Conservation (phyloP, 164 flowering plant species). For the Vitis amurensis region DNA sequence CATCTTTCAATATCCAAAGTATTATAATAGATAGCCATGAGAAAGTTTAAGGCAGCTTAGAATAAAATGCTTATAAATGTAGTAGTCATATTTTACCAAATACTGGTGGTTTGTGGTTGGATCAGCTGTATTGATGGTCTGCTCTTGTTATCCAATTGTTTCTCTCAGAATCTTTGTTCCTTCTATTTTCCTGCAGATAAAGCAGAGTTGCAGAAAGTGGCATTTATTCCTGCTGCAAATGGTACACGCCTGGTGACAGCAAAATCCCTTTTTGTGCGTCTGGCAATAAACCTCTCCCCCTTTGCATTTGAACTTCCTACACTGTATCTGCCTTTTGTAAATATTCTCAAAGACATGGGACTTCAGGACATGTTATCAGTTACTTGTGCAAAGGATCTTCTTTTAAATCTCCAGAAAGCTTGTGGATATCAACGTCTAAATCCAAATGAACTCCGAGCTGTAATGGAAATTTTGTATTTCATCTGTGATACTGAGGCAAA, state of each 20-base stretch:
- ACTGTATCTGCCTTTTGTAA: constrained; percentile 78
- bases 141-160: background rate
- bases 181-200: constrained; percentile 44
- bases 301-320: constrained; percentile 96
- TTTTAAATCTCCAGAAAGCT: constrained; percentile 68
- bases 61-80: too few species aligned
- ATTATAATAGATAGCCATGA: too few species aligned
- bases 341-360: constrained; percentile 81
- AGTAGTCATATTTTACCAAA: too few species aligned
- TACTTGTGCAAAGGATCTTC: constrained; percentile 73
- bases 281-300: constrained; percentile 83
- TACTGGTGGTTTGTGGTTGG: too few species aligned
- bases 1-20: too few species aligned
- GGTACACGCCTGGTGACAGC: constrained; percentile 90
- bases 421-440: constrained; percentile 93
- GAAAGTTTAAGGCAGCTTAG: too few species aligned
- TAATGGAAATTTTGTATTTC: constrained; percentile 70
- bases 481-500: constrained; percentile 51
- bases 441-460: constrained; percentile 97
- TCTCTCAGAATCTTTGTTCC: background rate
- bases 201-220: constrained; percentile 62
- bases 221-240: constrained; percentile 93
- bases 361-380: constrained; percentile 77
- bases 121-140: too few species aligned
- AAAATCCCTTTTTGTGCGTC: constrained; percentile 71